phyloP scores from a whole-genome alignment of 805 yeast species.

The Starmerella ratchasimensis region DNA sequence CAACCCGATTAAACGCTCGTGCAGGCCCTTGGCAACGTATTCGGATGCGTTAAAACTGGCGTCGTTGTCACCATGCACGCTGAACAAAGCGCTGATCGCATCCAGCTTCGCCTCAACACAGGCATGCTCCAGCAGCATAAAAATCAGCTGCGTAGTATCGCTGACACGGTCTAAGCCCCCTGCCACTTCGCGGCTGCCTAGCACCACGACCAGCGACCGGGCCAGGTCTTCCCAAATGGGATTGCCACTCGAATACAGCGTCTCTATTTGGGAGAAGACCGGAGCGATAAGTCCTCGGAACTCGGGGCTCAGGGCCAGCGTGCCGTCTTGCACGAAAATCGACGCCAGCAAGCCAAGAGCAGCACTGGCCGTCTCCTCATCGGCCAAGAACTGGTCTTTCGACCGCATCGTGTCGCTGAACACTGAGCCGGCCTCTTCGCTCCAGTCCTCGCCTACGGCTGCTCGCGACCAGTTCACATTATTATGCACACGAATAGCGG shows the following conservation, averaged over 20 bases:
- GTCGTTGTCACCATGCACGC: constrained; percentile 61
- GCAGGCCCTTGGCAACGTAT: constrained; percentile 43
- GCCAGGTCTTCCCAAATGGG: constrained; percentile 8
- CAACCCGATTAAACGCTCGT: constrained; percentile 31
- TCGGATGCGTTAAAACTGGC: constrained; percentile 45
- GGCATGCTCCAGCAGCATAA: constrained; percentile 11
- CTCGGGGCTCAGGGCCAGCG: not conserved
- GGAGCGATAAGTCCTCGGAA: not conserved
- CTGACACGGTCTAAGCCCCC: not conserved
- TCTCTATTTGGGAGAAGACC: constrained; percentile 1
- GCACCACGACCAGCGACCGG: constrained; percentile 5
- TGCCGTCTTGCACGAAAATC: constrained; percentile 12
- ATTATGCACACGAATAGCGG: constrained; percentile 53
- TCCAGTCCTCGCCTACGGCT: constrained; percentile 28
- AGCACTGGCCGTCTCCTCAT: constrained; percentile 21
- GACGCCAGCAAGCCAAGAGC: constrained; percentile 15
- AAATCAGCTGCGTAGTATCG: constrained; percentile 7
- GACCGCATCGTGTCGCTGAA: constrained; percentile 16
- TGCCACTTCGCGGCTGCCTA: constrained; percentile 4
- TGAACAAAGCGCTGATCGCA: constrained; percentile 53
- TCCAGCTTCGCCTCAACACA: constrained; percentile 39
- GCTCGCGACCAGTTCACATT: constrained; percentile 31
- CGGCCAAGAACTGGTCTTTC: constrained; percentile 16
- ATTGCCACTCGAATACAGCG: constrained; percentile 2
- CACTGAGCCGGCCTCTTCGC: constrained; percentile 19